These are phyloP conservation scores for Musa itinerans DNA, from an alignment of 176 grass and related monocot species.

Conservation along the genomic window DNA sequence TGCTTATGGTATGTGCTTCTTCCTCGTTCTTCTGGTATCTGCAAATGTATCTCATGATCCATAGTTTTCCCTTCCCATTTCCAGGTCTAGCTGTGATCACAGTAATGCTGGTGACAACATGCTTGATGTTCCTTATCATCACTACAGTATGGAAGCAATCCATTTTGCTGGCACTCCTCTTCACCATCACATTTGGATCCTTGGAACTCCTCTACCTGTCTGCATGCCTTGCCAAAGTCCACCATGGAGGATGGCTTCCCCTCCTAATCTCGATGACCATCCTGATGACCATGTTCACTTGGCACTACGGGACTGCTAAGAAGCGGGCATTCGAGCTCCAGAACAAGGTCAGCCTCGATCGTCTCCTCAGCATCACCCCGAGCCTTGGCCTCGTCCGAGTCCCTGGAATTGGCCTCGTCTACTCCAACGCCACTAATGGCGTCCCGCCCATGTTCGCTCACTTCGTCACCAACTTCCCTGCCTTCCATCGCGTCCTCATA, in stretches of 20 bases:
- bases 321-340: conserved; percentile 68
- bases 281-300: conserved; percentile 51
- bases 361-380: conserved; percentile 50
- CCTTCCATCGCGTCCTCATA: conserved; percentile 72
- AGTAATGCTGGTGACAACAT: conserved; percentile 83
- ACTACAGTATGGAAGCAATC: conserved; percentile 57
- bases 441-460: conserved; percentile 83
- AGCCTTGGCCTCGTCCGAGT: conserved; percentile 61
- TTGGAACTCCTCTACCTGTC: conserved; percentile 67
- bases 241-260: conserved; percentile 71
- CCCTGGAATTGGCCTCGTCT: conserved; percentile 65
- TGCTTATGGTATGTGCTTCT: conserved; percentile 43
- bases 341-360: conserved; percentile 65
- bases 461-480: conserved; percentile 93
- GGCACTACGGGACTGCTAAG: conserved; percentile 90
- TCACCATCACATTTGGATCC: conserved; percentile 56
- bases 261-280: conserved; percentile 49
- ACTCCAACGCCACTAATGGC: conserved; percentile 39
- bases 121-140: conserved; percentile 86
- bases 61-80: not conserved
- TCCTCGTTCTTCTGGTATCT: not conserved
- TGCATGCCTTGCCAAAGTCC: conserved; percentile 56
- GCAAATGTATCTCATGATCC: not conserved
- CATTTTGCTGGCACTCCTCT: conserved; percentile 35
- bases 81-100: conserved; percentile 65